These are phyloP conservation scores for Raddia distichophylla DNA, from an alignment of 176 grass and related monocot species.

Conservation along the genomic window DNA sequence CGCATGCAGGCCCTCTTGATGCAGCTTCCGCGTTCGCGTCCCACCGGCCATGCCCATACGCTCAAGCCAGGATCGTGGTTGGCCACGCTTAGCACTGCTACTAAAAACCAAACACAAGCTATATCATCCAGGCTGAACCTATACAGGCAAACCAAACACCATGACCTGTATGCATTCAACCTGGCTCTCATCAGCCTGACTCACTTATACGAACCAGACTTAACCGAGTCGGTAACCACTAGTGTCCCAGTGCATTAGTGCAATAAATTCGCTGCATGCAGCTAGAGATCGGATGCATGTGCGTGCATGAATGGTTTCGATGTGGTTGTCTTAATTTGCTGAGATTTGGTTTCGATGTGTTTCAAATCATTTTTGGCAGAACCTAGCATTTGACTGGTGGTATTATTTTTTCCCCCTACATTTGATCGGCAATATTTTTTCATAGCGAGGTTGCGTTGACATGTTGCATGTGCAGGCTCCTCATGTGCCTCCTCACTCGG, in stretches of 20 bases:
- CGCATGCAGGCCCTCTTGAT: too few species aligned
- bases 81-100: too few species aligned
- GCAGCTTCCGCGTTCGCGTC: too few species aligned
- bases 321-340: background rate
- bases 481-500: constrained; percentile 26
- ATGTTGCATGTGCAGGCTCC: background rate
- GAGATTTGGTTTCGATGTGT: constrained; percentile 47
- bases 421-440: background rate
- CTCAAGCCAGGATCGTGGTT: too few species aligned
- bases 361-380: constrained; percentile 6
- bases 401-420: background rate
- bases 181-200: too few species aligned
- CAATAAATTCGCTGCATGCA: background rate
- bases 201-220: too few species aligned
- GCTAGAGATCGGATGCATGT: background rate
- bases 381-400: constrained; percentile 40
- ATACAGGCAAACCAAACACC: too few species aligned
- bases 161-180: too few species aligned
- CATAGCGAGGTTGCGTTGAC: background rate
- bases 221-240: too few species aligned
- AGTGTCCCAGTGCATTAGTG: background rate
- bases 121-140: too few species aligned
- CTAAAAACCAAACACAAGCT: too few species aligned
- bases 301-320: background rate
- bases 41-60: too few species aligned